Conservation (phyloP, 805 yeast species). For the Cyberlindnera maritima region DNA sequence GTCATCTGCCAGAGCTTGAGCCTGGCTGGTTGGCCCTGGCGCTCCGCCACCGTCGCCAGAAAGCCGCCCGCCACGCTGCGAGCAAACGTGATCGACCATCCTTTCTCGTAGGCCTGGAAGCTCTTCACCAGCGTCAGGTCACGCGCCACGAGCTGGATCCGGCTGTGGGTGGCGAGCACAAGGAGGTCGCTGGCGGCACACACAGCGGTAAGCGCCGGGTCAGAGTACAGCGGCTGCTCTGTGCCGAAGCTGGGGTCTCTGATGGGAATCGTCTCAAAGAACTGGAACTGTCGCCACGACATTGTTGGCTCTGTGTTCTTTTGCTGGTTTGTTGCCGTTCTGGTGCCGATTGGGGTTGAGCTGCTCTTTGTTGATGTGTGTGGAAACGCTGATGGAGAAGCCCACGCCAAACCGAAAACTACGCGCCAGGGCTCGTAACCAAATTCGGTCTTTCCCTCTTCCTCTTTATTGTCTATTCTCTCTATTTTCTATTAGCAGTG, state of each 20-base stretch:
- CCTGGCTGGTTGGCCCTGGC: slow-evolving; percentile 64
- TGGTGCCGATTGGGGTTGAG: too few relatives aligned
- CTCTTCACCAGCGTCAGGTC: slow-evolving; percentile 44
- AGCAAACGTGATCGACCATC: slow-evolving; percentile 61
- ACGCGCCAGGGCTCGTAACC: slow-evolving; percentile 3
- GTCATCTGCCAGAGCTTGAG: slow-evolving; percentile 74
- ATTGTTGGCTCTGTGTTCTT: slow-evolving; percentile 5
- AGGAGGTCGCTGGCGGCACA: slow-evolving; percentile 54
- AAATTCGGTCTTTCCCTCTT: not conserved
- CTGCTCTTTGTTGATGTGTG: not conserved
- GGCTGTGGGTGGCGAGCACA: slow-evolving; percentile 55
- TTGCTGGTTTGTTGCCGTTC: not conserved
- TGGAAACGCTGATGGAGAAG: not conserved
- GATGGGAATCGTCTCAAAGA: slow-evolving; percentile 80
- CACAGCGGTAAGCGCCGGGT: slow-evolving; percentile 65
- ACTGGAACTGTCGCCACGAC: slow-evolving; percentile 80
- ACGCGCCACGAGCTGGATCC: slow-evolving; percentile 54
- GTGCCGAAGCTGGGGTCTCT: slow-evolving; percentile 75
- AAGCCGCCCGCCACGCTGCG: slow-evolving; percentile 45
- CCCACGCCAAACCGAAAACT: too few relatives aligned
- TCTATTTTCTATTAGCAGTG: not conserved
- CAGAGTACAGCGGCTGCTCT: slow-evolving; percentile 69
- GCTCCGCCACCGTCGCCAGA: slow-evolving; percentile 71
- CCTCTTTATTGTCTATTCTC: too few relatives aligned
- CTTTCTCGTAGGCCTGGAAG: slow-evolving; percentile 65